These are phyloP conservation scores for Polyporus arcularius DNA, from an alignment of 768 basidiomycete genomes.

Conservation along the genomic window DNA sequence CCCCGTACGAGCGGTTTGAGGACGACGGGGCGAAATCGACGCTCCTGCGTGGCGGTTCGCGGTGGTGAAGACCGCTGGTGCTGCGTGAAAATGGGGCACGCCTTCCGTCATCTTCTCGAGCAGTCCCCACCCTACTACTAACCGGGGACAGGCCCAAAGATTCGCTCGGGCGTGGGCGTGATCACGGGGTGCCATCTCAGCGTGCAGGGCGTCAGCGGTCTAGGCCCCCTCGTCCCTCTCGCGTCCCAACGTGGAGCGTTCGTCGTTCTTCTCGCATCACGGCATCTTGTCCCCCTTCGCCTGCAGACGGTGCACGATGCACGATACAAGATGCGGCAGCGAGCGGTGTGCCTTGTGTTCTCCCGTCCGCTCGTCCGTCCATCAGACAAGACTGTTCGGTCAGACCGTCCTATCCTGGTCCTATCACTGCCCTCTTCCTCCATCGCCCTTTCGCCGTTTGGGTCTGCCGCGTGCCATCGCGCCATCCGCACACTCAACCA, in stretches of 20 bases:
- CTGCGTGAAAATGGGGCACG: not conserved
- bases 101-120: conserved; percentile 9
- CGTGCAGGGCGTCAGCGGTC: conserved; percentile 8
- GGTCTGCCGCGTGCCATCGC: not conserved
- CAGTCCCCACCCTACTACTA: not conserved
- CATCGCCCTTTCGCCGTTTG: not conserved
- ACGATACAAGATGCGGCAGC: not conserved
- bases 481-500: too few relatives aligned
- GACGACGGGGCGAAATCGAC: conserved; percentile 22
- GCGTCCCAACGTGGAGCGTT: not conserved
- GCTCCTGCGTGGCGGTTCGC: conserved; percentile 9
- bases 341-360: not conserved
- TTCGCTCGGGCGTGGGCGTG: too few relatives aligned
- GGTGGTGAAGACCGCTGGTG: conserved; percentile 15
- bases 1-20: conserved; percentile 9
- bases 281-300: not conserved
- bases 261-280: not conserved
- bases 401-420: not conserved
- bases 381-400: too few relatives aligned
- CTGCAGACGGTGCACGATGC: not conserved
- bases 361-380: not conserved
- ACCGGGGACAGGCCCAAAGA: too few relatives aligned
- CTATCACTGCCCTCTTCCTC: not conserved
- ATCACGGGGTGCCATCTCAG: too few relatives aligned
- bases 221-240: not conserved